phyloP scores from a whole-genome alignment of 73 alveolate genomes.

The Tetrahymena malaccensis region DNA sequence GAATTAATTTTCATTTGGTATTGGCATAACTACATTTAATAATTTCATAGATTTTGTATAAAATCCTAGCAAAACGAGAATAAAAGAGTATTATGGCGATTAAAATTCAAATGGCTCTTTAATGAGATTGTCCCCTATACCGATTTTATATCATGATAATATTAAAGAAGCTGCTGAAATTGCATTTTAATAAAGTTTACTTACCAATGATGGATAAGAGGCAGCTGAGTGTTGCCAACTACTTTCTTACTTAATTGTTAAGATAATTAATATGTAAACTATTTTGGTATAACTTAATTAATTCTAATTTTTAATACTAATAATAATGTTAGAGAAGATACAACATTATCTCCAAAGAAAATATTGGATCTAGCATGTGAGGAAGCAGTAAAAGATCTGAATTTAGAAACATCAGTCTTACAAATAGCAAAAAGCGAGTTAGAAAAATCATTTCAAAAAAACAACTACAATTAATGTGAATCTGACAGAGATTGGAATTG shows the following conservation, averaged over 20 bases:
- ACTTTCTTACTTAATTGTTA: background rate
- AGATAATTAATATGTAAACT: background rate
- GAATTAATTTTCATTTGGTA: background rate
- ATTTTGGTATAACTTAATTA: background rate
- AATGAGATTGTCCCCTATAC: background rate
- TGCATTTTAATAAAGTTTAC: background rate
- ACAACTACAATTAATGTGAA: background rate
- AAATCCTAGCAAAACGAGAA: background rate
- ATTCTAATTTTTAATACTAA: background rate
- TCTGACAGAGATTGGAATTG: background rate
- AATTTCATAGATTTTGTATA: background rate
- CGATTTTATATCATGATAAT: background rate
- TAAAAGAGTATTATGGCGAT: background rate
- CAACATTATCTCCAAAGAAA: background rate
- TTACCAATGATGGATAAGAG: background rate
- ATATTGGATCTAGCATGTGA: background rate
- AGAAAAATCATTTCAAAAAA: background rate
- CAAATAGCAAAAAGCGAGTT: background rate
- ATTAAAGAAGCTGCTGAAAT: background rate
- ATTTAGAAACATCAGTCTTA: background rate
- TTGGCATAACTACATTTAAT: background rate
- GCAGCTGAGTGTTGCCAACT: background rate
- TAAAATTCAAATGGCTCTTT: background rate
- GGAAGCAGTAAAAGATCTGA: background rate
- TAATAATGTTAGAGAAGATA: background rate